Evolutionary conservation across 2,329 filamentous ascomycete species (phyloP), one percentile per base, ranked within the genome.

Genomic region (Rosellinia necatrix): DNA sequence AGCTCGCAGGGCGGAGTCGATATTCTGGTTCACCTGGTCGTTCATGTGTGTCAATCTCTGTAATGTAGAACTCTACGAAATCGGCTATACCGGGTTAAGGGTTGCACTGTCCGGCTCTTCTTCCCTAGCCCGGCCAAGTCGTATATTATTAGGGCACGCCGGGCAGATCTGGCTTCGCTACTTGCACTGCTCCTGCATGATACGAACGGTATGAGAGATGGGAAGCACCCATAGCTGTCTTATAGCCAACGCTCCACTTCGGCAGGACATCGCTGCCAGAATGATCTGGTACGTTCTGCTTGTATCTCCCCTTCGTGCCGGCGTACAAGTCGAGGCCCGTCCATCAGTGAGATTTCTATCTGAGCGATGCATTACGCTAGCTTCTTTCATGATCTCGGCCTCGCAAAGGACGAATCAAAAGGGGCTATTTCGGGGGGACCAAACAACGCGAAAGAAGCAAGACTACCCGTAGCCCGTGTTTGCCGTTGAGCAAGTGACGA

Each of bases 61-160:
- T 13, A 25, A 24, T 19, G 42, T 48, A 49, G 38, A 49, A 48
- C 50, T 38, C 17, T 53, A 41, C 22, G 7, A 29, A 29, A 22
- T 51, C 30, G 49, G 52, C 49, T 32, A 46, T 37, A 13, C 46
- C 37, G 27, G 37, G 44, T 27, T 49, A 19, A 43, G 40, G 37
- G 40, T 55, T 60, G 51, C 58, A 58, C 43, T 43, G 53, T 49
- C 55, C 55, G 58, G 58, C 55, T 60, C 13, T 60, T 55, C 55
- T 55, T 55, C 44, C 51, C 50, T 38, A 50, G 47, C 44, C 49
- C 46, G 51, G 47, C 44, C 51, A 47, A 34, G 40, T 46, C 29
- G 34, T 27, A 29, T 21, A 32, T 52, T 34, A 32, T 47, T 29
- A 34, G 43, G 17, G 40, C 46, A 44, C 44, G 22, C 29, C 27